Conservation (phyloP, 2,329 filamentous ascomycete species). For the Trichoderma atroviride region DNA sequence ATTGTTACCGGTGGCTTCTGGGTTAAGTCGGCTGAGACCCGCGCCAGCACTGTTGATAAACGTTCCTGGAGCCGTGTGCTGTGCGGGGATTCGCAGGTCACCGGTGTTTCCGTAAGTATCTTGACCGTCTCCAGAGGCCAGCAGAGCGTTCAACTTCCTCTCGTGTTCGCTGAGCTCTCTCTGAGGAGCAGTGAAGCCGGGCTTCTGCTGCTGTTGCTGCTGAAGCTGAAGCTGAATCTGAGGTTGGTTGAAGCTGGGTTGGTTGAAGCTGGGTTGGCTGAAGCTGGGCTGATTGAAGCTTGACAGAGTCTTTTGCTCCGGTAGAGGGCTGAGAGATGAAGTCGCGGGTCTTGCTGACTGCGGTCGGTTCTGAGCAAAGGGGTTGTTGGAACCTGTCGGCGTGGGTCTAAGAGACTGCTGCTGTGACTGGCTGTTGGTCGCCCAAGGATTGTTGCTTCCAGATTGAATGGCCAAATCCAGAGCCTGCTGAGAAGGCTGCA, state of each 20-base stretch:
- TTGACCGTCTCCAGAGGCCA: constrained; percentile 86
- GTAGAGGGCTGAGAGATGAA: constrained; percentile 71
- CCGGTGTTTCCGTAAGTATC: constrained; percentile 99
- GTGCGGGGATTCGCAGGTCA: constrained; percentile 89
- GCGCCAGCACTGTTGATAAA: constrained; percentile 95
- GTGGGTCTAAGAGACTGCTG: constrained; percentile 69
- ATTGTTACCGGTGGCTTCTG: constrained; percentile 79
- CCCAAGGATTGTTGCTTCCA: constrained; percentile 95
- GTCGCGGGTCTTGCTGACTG: constrained; percentile 59
- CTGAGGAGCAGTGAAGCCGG: constrained; percentile 46
- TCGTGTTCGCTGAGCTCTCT: constrained; percentile 64
- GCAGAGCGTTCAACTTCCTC: constrained; percentile 80
- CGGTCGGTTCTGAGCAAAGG: constrained; percentile 77
- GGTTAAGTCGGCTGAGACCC: constrained; percentile 69
- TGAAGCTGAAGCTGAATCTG: constrained; percentile 46
- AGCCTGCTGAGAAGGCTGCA: constrained; percentile 39
- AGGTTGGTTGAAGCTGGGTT: constrained; percentile 61
- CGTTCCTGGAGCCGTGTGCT: constrained; percentile 93
- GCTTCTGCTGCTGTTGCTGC: constrained; percentile 41
- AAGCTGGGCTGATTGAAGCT: constrained; percentile 45
- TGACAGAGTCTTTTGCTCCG: constrained; percentile 79
- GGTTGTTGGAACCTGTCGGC: constrained; percentile 96
- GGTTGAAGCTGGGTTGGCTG: constrained; percentile 48
- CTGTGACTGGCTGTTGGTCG: constrained; percentile 60
- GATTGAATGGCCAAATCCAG: constrained; percentile 68